phyloP scores from a whole-genome alignment of 768 basidiomycete genomes.

The Zangia roseola region DNA sequence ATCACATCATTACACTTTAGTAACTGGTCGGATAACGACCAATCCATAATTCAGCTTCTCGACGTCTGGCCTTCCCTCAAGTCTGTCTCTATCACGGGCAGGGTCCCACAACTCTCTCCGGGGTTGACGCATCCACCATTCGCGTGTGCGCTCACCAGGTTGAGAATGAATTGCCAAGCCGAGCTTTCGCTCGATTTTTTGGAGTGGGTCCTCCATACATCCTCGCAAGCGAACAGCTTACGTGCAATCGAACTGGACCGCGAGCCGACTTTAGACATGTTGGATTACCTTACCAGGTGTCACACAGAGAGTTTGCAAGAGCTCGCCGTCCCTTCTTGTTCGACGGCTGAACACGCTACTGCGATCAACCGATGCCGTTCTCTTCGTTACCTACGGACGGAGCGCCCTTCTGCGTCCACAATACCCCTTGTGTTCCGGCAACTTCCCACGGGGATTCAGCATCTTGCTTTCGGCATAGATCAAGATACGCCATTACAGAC shows the following conservation, averaged over 20 bases:
- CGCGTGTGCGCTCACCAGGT: slow-evolving; percentile 46
- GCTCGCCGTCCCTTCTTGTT: slow-evolving; percentile 56
- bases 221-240: slow-evolving; percentile 42
- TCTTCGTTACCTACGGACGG: slow-evolving; percentile 56
- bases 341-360: slow-evolving; percentile 44
- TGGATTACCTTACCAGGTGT: slow-evolving; percentile 52
- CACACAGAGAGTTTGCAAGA: slow-evolving; percentile 51
- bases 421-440: slow-evolving; percentile 43
- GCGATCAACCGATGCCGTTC: slow-evolving; percentile 47
- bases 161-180: slow-evolving; percentile 67
- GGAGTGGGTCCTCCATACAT: slow-evolving; percentile 67
- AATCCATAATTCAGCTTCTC: slow-evolving; percentile 59
- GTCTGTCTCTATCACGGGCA: slow-evolving; percentile 57
- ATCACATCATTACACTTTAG: slow-evolving; percentile 56
- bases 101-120: slow-evolving; percentile 48
- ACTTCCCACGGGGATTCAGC: slow-evolving; percentile 49
- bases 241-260: slow-evolving; percentile 56
- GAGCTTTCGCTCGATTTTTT: slow-evolving; percentile 61
- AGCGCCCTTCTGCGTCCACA: slow-evolving; percentile 45
- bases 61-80: slow-evolving; percentile 59
- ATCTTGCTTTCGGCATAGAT: slow-evolving; percentile 62
- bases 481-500: slow-evolving; percentile 52
- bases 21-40: slow-evolving; percentile 69
- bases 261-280: slow-evolving; percentile 52
- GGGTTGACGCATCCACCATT: slow-evolving; percentile 39